These are phyloP conservation scores for Misopates orontium DNA, from an alignment of 257 asterid genomes.

Conservation along the genomic window DNA sequence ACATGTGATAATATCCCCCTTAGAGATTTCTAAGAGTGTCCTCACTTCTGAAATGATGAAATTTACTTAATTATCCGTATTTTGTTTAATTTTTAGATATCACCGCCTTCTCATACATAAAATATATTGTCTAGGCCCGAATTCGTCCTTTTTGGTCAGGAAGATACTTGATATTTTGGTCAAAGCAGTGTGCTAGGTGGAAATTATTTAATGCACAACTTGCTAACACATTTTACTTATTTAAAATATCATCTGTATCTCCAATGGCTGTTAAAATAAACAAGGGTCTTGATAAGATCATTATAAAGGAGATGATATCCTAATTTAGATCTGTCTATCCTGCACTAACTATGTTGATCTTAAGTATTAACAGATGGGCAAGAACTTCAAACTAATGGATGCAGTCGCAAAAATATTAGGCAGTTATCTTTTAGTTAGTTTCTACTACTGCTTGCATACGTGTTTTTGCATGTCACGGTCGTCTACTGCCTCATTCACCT, in stretches of 20 bases:
- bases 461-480: background rate
- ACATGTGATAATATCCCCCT: background rate
- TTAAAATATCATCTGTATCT: background rate
- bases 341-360: no score
- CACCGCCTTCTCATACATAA: background rate
- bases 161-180: background rate
- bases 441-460: background rate
- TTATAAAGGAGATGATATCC: background rate
- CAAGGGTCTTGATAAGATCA: background rate
- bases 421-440: background rate
- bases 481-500: background rate
- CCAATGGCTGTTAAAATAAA: background rate
- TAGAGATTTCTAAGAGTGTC: no score
- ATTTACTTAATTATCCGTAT: background rate
- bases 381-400: background rate
- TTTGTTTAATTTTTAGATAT: background rate
- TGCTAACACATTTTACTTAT: slow-evolving; percentile 4
- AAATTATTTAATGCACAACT: background rate
- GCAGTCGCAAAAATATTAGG: background rate
- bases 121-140: background rate
- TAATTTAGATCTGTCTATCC: background rate
- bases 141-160: background rate
- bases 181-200: slow-evolving; percentile 1
- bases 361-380: no score
- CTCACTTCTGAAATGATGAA: background rate